These are phyloP conservation scores for Lodderomyces parapsilosis DNA, from an alignment of 1,139 yeast species.

Conservation along the genomic window DNA sequence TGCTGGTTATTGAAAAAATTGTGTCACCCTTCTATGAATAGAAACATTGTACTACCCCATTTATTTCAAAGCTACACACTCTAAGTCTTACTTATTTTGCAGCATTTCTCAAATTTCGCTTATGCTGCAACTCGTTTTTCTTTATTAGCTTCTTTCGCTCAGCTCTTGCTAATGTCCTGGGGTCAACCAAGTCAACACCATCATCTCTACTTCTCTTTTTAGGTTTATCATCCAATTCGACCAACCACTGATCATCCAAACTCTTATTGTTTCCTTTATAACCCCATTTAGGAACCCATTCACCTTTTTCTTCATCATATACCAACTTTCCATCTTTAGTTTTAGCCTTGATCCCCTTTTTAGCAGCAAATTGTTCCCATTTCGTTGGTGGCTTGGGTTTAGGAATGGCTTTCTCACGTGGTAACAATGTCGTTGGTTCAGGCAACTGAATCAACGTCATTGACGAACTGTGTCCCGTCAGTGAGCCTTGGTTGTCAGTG, in stretches of 20 bases:
- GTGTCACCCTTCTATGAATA: too few species aligned
- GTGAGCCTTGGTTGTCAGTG: conserved; percentile 67
- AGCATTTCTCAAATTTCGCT: conserved; percentile 62
- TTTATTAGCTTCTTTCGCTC: conserved; percentile 84
- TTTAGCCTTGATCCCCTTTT: conserved; percentile 91
- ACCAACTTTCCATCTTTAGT: conserved; percentile 89
- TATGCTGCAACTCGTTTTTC: conserved; percentile 85
- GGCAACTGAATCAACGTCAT: conserved; percentile 86
- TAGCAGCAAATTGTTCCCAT: conserved; percentile 96
- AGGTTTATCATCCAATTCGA: conserved; percentile 81
- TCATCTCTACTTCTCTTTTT: conserved; percentile 41
- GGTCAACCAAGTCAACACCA: conserved; percentile 76
- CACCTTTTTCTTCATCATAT: conserved; percentile 83
- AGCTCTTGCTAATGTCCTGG: conserved; percentile 74
- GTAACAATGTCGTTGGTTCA: conserved; percentile 76
- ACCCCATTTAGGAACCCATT: conserved; percentile 99
- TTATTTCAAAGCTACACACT: not conserved
- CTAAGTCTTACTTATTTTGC: not conserved
- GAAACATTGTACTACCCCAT: not conserved
- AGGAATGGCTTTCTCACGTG: conserved; percentile 95
- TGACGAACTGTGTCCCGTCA: conserved; percentile 66
- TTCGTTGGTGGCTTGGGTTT: conserved; percentile 88
- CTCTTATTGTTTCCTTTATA: conserved; percentile 90
- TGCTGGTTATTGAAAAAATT: too few species aligned
- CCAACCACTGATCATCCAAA: conserved; percentile 90